A percentile compares a stretch with the other conserved stretches of the same genome.
Conservation (phyloP, 139 green algal genomes). For the Auxenochlorella pyrenoidosa region DNA sequence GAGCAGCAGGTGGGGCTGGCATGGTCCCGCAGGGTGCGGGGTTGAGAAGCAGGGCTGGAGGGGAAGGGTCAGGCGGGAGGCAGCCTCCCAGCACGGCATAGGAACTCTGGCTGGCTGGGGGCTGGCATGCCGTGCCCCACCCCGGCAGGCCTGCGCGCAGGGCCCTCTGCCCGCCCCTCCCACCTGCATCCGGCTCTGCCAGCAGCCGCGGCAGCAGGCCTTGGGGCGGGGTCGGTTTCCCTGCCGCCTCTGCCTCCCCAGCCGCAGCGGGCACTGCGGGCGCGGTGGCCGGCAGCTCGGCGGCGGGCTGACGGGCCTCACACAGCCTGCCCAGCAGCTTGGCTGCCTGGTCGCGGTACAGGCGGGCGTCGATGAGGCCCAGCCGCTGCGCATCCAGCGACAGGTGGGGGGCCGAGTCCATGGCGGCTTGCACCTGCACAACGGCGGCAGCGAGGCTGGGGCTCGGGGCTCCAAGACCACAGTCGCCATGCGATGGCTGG, state of each 20-base stretch:
- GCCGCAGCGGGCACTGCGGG: neutral
- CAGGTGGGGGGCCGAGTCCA: constrained; percentile 82
- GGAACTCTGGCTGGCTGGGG: no score
- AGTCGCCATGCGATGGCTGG: no score
- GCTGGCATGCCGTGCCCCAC: no score
- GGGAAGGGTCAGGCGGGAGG: no score
- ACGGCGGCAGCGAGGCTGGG: neutral
- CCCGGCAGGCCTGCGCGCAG: no score
- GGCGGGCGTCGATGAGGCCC: constrained; percentile 76
- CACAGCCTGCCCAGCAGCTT: constrained; percentile 23
- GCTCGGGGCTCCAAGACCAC: no score
- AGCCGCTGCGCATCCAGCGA: constrained; percentile 51
- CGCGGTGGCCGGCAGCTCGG: neutral
- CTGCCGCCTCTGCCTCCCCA: neutral
- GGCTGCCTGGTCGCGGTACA: constrained; percentile 86
- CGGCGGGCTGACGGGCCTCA: neutral
- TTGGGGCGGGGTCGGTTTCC: neutral
- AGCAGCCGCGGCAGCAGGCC: neutral
- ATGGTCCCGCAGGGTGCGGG: no score
- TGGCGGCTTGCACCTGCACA: constrained; percentile 64
- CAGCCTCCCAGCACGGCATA: no score
- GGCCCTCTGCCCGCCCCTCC: no score
- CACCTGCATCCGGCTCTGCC: neutral
- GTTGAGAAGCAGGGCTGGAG: no score
- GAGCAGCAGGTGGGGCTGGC: no score